These are phyloP conservation scores for Heterotrichella gracilis DNA, from an alignment of 352 stramenopile genomes.

Conservation along the genomic window DNA sequence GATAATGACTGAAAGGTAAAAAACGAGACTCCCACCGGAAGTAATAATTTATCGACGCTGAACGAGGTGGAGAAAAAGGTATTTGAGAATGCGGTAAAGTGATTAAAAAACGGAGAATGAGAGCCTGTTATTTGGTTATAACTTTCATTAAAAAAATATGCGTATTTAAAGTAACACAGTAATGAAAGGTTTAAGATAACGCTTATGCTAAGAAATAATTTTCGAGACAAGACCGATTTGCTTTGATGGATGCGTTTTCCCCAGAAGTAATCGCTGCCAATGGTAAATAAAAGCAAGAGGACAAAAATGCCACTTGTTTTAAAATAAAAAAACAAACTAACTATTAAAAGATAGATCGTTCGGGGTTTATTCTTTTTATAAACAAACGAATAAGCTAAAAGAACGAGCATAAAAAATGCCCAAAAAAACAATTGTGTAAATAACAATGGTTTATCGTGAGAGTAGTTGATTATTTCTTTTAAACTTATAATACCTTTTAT, in stretches of 20 bases:
- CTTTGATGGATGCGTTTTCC: neutral
- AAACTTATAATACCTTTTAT: neutral
- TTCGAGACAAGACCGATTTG: neutral
- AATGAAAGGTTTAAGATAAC: neutral
- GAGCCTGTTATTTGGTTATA: neutral
- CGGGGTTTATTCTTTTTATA: neutral
- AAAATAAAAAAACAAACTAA: conserved; percentile 8
- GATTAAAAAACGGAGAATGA: conserved; percentile 1
- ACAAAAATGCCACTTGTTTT: conserved; percentile 8
- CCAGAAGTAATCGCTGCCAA: neutral
- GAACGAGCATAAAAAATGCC: neutral
- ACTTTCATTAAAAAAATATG: neutral
- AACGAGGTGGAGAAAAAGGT: neutral
- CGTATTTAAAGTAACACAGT: conserved; percentile 4
- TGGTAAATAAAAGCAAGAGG: neutral
- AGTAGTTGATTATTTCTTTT: neutral
- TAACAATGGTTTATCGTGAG: neutral
- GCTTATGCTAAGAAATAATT: neutral
- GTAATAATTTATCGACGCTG: conserved; percentile 8
- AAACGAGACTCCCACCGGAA: neutral
- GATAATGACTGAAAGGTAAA: neutral
- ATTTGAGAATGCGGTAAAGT: neutral
- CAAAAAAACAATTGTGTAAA: conserved; percentile 4
- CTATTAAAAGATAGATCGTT: neutral
- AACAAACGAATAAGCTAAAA: neutral